A percentile compares a stretch with the other conserved stretches of the same genome.
Conservation (phyloP, 2,329 filamentous ascomycete genomes). For the Aspergillus glaucus region DNA sequence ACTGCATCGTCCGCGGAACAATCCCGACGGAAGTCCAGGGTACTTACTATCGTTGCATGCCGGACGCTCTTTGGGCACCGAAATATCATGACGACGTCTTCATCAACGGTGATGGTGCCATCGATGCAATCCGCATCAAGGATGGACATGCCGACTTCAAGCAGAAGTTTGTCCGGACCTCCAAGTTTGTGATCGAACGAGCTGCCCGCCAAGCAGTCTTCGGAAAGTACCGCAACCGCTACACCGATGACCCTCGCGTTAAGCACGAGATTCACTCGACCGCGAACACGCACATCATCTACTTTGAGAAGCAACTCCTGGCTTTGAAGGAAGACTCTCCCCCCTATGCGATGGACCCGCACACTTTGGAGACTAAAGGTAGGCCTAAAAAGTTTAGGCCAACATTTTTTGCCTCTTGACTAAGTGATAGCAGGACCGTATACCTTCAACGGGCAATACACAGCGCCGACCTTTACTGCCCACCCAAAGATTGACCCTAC, state of each 20-base stretch:
- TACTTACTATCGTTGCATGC: conserved; percentile 47
- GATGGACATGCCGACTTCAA: conserved; percentile 30
- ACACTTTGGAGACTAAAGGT: conserved; percentile 47
- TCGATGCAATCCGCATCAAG: conserved; percentile 32
- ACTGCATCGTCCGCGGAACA: conserved; percentile 38
- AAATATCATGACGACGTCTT: conserved; percentile 24
- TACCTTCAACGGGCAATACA: conserved; percentile 46
- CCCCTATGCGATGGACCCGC: conserved; percentile 44
- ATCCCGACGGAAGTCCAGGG: conserved; percentile 43
- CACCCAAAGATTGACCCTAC: conserved; percentile 49
- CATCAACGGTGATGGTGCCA: conserved; percentile 38
- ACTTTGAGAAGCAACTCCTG: conserved; percentile 46
- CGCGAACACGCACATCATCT: conserved; percentile 55
- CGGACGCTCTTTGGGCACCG: conserved; percentile 38
- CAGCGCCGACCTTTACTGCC: conserved; percentile 43
- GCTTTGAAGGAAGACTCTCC: conserved; percentile 49
- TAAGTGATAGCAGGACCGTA: too few relatives aligned
- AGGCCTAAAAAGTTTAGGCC: too few relatives aligned
- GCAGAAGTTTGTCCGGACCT: conserved; percentile 36
- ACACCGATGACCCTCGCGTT: conserved; percentile 28
- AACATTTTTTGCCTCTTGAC: too few relatives aligned
- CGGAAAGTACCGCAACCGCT: conserved; percentile 38
- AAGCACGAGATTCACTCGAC: conserved; percentile 29
- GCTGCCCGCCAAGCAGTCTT: conserved; percentile 29
- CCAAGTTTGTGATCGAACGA: conserved; percentile 35